A percentile compares a stretch with the other conserved stretches of the same genome.
These are phyloP conservation scores for Arthroderma uncinatum DNA, from an alignment of 2,329 filamentous ascomycete species.

Conservation along the genomic window DNA sequence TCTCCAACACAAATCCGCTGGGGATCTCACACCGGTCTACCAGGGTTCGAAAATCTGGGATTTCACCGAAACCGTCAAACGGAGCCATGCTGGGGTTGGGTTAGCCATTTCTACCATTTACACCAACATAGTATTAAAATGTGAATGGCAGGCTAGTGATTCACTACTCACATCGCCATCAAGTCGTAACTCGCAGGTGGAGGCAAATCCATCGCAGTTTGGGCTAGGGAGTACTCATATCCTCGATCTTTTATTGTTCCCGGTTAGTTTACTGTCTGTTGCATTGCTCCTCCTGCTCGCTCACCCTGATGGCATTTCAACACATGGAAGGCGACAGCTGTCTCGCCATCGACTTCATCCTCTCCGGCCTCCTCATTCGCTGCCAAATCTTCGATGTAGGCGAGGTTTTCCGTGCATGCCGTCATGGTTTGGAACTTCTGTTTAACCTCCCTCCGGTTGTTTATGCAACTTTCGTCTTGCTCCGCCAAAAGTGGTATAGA, in stretches of 20 bases:
- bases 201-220: neutral
- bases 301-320: neutral
- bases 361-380: neutral
- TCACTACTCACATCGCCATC: neutral
- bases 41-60: neutral
- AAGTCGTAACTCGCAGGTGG: neutral
- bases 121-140: neutral
- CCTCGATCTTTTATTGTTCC: neutral
- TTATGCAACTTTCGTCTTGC: neutral
- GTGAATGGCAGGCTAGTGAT: neutral
- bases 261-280: neutral
- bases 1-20: neutral
- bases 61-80: neutral
- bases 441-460: neutral
- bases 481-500: neutral
- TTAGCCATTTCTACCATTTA: neutral
- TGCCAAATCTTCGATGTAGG: neutral
- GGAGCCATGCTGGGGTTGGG: neutral
- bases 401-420: neutral
- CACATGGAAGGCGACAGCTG: neutral
- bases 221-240: neutral
- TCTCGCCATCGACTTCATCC: neutral
- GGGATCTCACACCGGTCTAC: neutral
- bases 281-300: neutral
- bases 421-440: neutral